Conservation (phyloP, 176 grass and related monocot species). For the Oryza meridionalis region DNA sequence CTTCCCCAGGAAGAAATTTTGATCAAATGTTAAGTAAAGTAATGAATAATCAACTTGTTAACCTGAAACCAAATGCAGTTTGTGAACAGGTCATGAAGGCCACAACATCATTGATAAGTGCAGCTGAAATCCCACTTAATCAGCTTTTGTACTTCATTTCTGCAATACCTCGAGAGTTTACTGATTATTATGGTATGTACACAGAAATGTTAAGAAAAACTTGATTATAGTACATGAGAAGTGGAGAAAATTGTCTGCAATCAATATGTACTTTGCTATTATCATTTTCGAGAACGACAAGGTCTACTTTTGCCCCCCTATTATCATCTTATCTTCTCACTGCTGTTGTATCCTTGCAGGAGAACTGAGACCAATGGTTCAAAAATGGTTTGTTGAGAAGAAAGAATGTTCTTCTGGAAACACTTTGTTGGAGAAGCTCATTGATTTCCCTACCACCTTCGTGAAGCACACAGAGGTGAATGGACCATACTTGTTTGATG, state of each 20-base stretch:
- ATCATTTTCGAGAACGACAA: constrained; percentile 19
- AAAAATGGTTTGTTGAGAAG: constrained; percentile 67
- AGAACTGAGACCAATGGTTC: constrained; percentile 61
- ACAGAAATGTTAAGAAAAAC: neutral
- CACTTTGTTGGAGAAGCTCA: constrained; percentile 67
- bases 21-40: constrained; percentile 34
- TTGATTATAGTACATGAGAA: constrained; percentile 53
- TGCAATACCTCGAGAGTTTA: constrained; percentile 85
- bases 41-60: constrained; percentile 40
- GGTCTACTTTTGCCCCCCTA: neutral
- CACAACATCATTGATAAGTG: constrained; percentile 68
- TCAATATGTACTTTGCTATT: constrained; percentile 21
- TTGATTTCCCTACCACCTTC: constrained; percentile 73
- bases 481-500: constrained; percentile 69
- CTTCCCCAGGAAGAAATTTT: neutral
- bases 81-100: constrained; percentile 82
- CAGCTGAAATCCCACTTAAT: constrained; percentile 69
- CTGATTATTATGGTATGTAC: constrained; percentile 72
- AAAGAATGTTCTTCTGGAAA: constrained; percentile 50
- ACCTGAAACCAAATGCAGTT: constrained; percentile 59
- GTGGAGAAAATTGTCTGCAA: neutral
- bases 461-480: constrained; percentile 49
- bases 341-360: constrained; percentile 50
- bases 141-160: constrained; percentile 86
- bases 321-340: constrained; percentile 20